Conservation (phyloP, 1,284 basidiomycete species). For the Waitea zeae region DNA sequence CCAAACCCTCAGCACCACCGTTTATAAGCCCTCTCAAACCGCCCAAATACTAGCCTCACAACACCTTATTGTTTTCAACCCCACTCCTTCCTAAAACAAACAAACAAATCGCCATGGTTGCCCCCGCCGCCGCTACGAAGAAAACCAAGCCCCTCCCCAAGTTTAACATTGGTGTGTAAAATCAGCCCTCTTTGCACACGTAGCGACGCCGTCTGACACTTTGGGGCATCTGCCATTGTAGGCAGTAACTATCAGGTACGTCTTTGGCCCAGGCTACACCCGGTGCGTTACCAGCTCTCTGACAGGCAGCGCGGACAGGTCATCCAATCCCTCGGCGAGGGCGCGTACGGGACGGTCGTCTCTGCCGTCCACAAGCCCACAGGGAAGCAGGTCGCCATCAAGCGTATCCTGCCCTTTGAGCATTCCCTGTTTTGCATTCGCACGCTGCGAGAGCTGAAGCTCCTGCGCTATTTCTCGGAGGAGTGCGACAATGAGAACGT, state of each 20-base stretch:
- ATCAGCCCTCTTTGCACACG: not conserved
- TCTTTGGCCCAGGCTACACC: too few species aligned
- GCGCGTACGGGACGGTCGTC: constrained; percentile 59
- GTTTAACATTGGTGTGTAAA: constrained; percentile 45
- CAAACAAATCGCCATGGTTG: constrained; percentile 2
- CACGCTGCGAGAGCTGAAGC: constrained; percentile 65
- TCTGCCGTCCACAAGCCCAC: constrained; percentile 51
- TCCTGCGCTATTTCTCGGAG: constrained; percentile 73
- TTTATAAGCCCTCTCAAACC: not conserved
- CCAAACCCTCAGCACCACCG: too few species aligned
- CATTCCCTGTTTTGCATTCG: constrained; percentile 67
- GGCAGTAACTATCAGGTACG: constrained; percentile 61
- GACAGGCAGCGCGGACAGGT: too few species aligned
- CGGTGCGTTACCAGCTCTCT: too few species aligned
- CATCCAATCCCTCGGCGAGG: constrained; percentile 60
- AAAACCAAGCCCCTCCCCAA: constrained; percentile 35
- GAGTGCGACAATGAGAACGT: constrained; percentile 69
- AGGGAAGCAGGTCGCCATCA: constrained; percentile 56
- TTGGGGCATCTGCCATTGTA: constrained; percentile 13
- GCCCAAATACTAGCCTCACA: constrained; percentile 1
- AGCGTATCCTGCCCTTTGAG: constrained; percentile 76
- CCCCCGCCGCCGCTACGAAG: not conserved
- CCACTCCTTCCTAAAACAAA: too few species aligned
- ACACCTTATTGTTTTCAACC: constrained; percentile 2
- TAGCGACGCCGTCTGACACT: not conserved